Base-by-base conservation (phyloP, 108 stramenopile genomes). In the Mayamaea pseudoterrestris region DNA sequence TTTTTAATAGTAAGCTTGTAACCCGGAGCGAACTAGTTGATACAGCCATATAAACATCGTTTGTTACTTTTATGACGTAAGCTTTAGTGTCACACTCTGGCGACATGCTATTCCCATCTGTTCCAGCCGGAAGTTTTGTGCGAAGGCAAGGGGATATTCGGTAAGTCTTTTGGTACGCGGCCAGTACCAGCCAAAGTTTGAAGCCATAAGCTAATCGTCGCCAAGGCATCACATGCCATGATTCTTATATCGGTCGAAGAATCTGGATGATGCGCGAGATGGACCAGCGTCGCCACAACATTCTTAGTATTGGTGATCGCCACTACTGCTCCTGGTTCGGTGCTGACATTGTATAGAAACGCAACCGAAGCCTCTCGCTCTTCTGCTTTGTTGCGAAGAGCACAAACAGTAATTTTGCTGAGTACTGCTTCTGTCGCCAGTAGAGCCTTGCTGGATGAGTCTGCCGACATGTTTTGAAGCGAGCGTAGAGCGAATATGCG, bases 161-260 rank as follows among this genome's bases (percentile, higher is more conserved):
- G 55, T 42, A 77, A 51, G 8, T 55, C 73, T 11, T 68, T 51
- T 9, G 87, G 87, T 3, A 84, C 73, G 8, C 69, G 68, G 14
- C 83, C 83, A 3, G 73, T 66, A 8, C 74, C 74, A 1, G 87
- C 80, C 47, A 84, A 45, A 7, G 74, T 90, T 49, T 90, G 82
- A 17, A 90, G 66, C 87, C 87, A 90, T 44, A 90, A 54, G 11
- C 76, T 77, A 34, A 84, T 65, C 1, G 76, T 84, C 12, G 83
- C 79, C 28, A 90, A 56, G 6, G 80, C 71, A 51, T 83, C 78
- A 30, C 87, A 84, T 0, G 83, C 80, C 41, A 82, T 58, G 5
- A 61, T 44, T 7, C 82, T 56, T 14, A 84, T 61, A 12, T 76
- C 65, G 2, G 63, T 51, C 18, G 54, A 24, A 13, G 76, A 68